Conservation (phyloP, 441 rosid species). For the Euphorbia corollata region DNA sequence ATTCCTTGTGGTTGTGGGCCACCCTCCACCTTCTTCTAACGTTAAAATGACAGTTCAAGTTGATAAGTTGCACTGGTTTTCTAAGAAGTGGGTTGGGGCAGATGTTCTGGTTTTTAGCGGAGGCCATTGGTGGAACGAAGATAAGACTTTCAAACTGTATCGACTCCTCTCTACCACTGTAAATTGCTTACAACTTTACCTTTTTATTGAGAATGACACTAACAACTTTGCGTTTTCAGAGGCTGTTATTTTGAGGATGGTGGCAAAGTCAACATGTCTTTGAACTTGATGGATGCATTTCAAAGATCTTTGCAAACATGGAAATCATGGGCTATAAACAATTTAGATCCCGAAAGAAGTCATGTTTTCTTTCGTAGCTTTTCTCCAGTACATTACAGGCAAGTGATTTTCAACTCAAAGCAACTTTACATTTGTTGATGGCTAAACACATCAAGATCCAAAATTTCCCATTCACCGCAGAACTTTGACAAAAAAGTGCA, state of each 20-base stretch:
- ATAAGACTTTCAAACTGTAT: constrained; percentile 56
- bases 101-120: constrained; percentile 64
- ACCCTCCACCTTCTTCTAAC: constrained; percentile 41
- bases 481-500: too few relatives aligned
- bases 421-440: too few relatives aligned
- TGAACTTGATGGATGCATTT: constrained; percentile 65
- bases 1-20: constrained; percentile 51
- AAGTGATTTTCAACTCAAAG: constrained; percentile 9
- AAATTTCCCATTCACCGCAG: too few relatives aligned
- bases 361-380: constrained; percentile 68
- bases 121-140: constrained; percentile 88
- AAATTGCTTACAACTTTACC: too few relatives aligned
- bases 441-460: too few relatives aligned
- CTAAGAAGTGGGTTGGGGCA: constrained; percentile 58
- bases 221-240: constrained; percentile 29
- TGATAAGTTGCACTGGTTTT: constrained; percentile 59
- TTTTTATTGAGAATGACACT: not conserved
- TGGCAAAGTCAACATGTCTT: constrained; percentile 52
- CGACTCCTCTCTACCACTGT: not conserved
- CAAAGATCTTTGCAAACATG: constrained; percentile 57
- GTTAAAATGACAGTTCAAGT: constrained; percentile 46
- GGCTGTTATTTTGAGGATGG: constrained; percentile 65
- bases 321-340: constrained; percentile 52
- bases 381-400: constrained; percentile 83
- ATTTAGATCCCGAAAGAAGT: constrained; percentile 40